These are phyloP conservation scores for Cokeromyces recurvatus DNA, from an alignment of 371 early-diverging fungal species.

Conservation along the genomic window DNA sequence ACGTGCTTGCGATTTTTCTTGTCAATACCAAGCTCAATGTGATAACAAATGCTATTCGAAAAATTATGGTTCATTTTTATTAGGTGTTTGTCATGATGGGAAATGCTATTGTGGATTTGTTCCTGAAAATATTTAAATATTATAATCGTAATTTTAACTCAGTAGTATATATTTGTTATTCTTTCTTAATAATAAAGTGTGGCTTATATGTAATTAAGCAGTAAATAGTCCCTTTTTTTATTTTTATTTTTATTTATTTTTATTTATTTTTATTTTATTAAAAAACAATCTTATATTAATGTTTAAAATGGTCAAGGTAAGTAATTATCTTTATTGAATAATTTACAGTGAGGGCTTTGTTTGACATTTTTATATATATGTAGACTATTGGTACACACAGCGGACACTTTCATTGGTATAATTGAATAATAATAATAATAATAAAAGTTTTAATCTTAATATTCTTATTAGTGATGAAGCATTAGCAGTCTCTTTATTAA, in stretches of 20 bases:
- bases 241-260: no score
- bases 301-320: slow-evolving; percentile 21
- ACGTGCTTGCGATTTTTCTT: slow-evolving; percentile 9
- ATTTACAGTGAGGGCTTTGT: not conserved
- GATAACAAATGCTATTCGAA: not conserved
- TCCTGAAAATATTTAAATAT: not conserved
- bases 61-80: not conserved
- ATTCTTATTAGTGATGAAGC: slow-evolving; percentile 78
- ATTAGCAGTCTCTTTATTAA: slow-evolving; percentile 89
- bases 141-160: no score
- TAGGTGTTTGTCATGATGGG: slow-evolving; percentile 11
- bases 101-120: slow-evolving; percentile 14
- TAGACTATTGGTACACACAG: slow-evolving; percentile 80
- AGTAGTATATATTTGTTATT: no score
- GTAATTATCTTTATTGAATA: not conserved
- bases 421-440: no score
- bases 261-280: no score
- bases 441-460: not conserved
- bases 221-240: no score
- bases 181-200: no score
- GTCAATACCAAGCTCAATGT: slow-evolving; percentile 4
- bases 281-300: slow-evolving; percentile 21
- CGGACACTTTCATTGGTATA: slow-evolving; percentile 82
- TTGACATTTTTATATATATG: not conserved
- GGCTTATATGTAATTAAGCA: no score